Conservation (phyloP, 1,284 basidiomycete species). For the Peniophora sp. region DNA sequence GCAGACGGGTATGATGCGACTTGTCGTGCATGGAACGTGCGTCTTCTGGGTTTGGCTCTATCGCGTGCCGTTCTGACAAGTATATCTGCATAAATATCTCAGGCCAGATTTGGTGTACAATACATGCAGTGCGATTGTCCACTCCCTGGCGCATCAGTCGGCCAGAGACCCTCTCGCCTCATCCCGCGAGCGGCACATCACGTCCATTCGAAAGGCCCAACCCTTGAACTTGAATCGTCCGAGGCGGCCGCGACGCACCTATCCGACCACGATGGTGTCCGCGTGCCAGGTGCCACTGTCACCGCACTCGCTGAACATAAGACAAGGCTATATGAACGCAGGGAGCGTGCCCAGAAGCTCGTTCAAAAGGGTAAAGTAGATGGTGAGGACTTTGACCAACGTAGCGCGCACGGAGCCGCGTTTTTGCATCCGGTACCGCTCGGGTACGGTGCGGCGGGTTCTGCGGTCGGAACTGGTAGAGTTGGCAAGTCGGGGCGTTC, state of each 20-base stretch:
- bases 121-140: slow-evolving; percentile 22
- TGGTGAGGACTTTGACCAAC: slow-evolving; percentile 9
- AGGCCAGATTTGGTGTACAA: slow-evolving; percentile 16
- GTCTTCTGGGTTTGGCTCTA: not conserved
- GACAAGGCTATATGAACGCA: slow-evolving; percentile 11
- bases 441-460: not conserved
- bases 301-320: slow-evolving; percentile 1
- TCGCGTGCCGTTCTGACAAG: not conserved
- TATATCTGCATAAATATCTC: no score
- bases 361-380: slow-evolving; percentile 13
- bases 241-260: slow-evolving; percentile 29
- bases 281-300: slow-evolving; percentile 6
- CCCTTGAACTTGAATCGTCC: slow-evolving; percentile 9
- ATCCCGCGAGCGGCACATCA: slow-evolving; percentile 13
- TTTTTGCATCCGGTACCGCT: slow-evolving; percentile 20
- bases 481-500: not conserved
- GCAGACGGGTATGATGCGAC: slow-evolving; percentile 27
- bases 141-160: slow-evolving; percentile 15
- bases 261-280: slow-evolving; percentile 25
- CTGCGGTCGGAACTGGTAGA: slow-evolving; percentile 1
- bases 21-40: slow-evolving; percentile 22
- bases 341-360: slow-evolving; percentile 14
- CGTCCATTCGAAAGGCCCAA: slow-evolving; percentile 17
- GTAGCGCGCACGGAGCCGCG: slow-evolving; percentile 12
- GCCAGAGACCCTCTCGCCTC: slow-evolving; percentile 22